phyloP scores from a whole-genome alignment of 78 protist species.

The Speleostelium caveatum region DNA sequence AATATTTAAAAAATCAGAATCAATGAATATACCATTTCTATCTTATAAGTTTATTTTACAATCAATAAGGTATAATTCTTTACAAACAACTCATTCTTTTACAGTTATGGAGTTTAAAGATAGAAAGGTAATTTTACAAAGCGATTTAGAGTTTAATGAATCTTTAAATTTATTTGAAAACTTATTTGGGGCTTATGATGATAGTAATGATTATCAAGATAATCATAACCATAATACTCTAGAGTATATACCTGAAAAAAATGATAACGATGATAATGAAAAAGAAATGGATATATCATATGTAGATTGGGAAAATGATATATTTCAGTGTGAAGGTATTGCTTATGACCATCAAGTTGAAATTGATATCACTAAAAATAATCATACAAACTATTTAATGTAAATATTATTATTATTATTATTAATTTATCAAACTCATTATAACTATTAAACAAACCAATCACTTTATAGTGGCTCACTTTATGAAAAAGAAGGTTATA shows the following conservation, averaged over 20 bases:
- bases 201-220: background rate
- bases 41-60: background rate
- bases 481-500: background rate
- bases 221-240: background rate
- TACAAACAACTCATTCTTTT: background rate
- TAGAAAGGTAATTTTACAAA: background rate
- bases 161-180: background rate
- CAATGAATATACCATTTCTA: constrained; percentile 8
- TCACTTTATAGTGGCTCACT: background rate
- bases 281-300: background rate
- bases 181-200: too few relatives aligned
- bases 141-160: background rate
- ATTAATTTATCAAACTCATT: background rate
- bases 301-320: background rate
- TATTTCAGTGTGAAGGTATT: background rate
- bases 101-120: too few relatives aligned
- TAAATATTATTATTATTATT: background rate
- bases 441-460: background rate
- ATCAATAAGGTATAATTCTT: background rate
- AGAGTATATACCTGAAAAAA: too few relatives aligned
- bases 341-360: background rate
- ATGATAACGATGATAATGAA: background rate
- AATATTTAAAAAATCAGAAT: constrained; percentile 1
- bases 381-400: background rate
- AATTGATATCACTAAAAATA: background rate